Percentiles rank a stretch among this genome's conserved stretches.
Evolutionary conservation across 176 grass and related monocot species (phyloP).

Genomic region (Musa schizocarpa): DNA sequence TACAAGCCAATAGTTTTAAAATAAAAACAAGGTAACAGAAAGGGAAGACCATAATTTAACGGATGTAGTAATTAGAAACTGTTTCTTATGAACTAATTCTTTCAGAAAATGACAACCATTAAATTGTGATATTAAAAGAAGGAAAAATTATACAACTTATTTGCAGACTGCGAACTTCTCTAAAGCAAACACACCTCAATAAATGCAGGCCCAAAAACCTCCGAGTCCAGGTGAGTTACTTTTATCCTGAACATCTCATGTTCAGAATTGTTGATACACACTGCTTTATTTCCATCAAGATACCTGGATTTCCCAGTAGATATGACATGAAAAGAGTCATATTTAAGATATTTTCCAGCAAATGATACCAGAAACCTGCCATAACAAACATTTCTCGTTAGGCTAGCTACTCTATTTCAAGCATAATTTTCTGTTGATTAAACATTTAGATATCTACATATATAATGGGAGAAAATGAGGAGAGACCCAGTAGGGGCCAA

Average conservation of each 20-base stretch:
- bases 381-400: slow-evolving; percentile 28
- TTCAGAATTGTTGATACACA: slow-evolving; percentile 25
- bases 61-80: background rate
- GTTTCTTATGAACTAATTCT: background rate
- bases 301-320: slow-evolving; percentile 14
- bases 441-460: background rate
- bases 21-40: background rate
- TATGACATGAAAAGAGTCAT: slow-evolving; percentile 36
- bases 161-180: background rate
- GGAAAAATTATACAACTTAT: background rate
- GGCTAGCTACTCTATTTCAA: too few relatives aligned
- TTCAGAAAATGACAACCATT: background rate
- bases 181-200: slow-evolving; percentile 52
- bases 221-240: slow-evolving; percentile 33
- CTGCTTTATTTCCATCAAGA: slow-evolving; percentile 22
- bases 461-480: background rate
- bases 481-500: background rate
- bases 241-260: slow-evolving; percentile 66
- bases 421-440: slow-evolving; percentile 1
- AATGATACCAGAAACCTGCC: slow-evolving; percentile 85
- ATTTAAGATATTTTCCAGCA: slow-evolving; percentile 79
- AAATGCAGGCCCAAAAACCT: slow-evolving; percentile 75
- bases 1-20: background rate
- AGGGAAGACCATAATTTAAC: background rate
- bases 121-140: background rate